Conservation (phyloP, 2,329 filamentous ascomycete species). For the Thielaviopsis populi region DNA sequence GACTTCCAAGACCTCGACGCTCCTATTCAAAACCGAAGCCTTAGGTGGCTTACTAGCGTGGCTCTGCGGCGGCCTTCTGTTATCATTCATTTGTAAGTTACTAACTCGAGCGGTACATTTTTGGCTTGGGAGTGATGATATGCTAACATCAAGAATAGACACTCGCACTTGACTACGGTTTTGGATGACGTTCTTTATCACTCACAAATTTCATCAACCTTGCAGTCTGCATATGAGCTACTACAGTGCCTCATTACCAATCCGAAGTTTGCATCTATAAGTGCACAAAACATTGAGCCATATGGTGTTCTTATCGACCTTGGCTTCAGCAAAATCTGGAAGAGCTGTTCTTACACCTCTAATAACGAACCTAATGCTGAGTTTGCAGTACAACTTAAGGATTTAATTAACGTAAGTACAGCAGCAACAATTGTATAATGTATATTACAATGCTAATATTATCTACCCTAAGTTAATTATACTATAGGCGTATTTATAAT, state of each 20-base stretch:
- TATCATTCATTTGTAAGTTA: slow-evolving; percentile 41
- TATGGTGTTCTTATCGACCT: slow-evolving; percentile 41
- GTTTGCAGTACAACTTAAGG: slow-evolving; percentile 39
- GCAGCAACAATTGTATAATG: too few species aligned
- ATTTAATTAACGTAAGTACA: slow-evolving; percentile 37
- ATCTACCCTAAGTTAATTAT: background rate
- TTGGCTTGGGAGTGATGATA: slow-evolving; percentile 8
- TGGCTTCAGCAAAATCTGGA: slow-evolving; percentile 50
- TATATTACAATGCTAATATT: background rate
- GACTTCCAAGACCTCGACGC: slow-evolving; percentile 54
- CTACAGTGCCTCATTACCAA: slow-evolving; percentile 42
- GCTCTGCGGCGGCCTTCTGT: slow-evolving; percentile 40
- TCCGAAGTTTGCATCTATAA: slow-evolving; percentile 34
- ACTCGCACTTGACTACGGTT: slow-evolving; percentile 40
- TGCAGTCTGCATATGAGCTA: slow-evolving; percentile 45
- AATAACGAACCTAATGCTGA: slow-evolving; percentile 33
- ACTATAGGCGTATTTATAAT: background rate
- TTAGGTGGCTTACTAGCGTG: slow-evolving; percentile 45
- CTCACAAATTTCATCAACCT: slow-evolving; percentile 44
- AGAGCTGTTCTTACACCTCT: slow-evolving; percentile 37
- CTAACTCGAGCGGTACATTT: too few species aligned
- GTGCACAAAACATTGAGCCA: slow-evolving; percentile 35
- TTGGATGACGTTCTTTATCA: slow-evolving; percentile 48
- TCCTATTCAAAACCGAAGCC: slow-evolving; percentile 40
- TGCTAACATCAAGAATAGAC: slow-evolving; percentile 27